These are phyloP conservation scores for Liquidambar formosana DNA, from an alignment of 164 flowering plant species.

Conservation along the genomic window DNA sequence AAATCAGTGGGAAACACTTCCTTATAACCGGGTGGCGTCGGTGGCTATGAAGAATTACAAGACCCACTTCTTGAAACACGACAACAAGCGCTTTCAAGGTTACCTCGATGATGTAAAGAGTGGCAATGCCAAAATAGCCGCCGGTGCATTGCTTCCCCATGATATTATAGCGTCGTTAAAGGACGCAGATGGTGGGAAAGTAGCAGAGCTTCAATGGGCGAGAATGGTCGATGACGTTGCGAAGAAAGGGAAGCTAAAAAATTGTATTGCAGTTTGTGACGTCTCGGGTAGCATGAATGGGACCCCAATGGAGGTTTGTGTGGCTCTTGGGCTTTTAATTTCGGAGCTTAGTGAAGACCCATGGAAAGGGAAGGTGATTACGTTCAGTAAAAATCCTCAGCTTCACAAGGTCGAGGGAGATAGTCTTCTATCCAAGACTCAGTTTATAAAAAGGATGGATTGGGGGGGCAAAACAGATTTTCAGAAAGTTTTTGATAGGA, in stretches of 20 bases:
- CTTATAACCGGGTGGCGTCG: too few species aligned
- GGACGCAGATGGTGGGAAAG: conserved; percentile 21
- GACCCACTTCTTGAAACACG: too few species aligned
- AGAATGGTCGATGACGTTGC: conserved; percentile 39
- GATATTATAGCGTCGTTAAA: conserved; percentile 28
- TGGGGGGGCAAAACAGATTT: conserved; percentile 52
- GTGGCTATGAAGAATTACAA: too few species aligned
- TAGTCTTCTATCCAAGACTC: conserved; percentile 23
- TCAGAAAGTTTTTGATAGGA: conserved; percentile 55
- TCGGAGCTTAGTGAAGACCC: conserved; percentile 63
- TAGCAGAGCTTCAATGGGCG: conserved; percentile 47
- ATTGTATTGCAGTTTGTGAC: conserved; percentile 54
- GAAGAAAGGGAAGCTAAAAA: conserved; percentile 42
- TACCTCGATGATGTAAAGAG: conserved; percentile 28
- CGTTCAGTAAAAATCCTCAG: conserved; percentile 45
- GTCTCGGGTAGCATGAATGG: conserved; percentile 55
- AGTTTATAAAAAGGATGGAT: conserved; percentile 38
- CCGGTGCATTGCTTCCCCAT: conserved; percentile 45
- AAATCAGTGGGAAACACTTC: too few species aligned
- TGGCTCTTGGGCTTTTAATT: conserved; percentile 49
- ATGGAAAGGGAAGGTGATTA: conserved; percentile 61
- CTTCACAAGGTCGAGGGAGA: conserved; percentile 43
- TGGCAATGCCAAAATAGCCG: conserved; percentile 43
- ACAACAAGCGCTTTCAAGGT: too few species aligned
- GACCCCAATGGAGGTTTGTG: conserved; percentile 54